phyloP scores from a whole-genome alignment of 768 basidiomycete genomes.

The Mycena capillaripes region DNA sequence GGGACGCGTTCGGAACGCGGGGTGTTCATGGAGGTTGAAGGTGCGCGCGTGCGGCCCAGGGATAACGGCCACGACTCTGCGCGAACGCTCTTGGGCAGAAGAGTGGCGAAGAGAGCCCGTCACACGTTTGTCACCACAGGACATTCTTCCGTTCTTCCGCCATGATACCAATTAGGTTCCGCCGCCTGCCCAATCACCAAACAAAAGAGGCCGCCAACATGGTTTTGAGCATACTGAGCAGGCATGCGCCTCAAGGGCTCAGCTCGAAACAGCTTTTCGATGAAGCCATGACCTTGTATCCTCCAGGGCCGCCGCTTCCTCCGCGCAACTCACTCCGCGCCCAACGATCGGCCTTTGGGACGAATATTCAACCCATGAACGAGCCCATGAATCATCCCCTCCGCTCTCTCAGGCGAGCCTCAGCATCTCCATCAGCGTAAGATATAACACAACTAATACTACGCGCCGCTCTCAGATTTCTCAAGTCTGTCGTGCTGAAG shows the following conservation, averaged over 20 bases:
- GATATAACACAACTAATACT: too few species aligned
- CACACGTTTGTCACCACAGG: too few species aligned
- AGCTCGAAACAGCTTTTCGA: slow-evolving; percentile 10
- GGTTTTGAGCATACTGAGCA: not conserved
- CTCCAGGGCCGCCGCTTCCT: not conserved
- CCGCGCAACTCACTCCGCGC: not conserved
- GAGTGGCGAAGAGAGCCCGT: too few species aligned
- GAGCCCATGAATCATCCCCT: slow-evolving; percentile 14
- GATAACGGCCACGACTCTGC: too few species aligned
- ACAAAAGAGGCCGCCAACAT: not conserved
- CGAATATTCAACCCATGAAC: not conserved
- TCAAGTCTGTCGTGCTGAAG: slow-evolving; percentile 36
- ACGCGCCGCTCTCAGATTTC: slow-evolving; percentile 21
- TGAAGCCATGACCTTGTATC: not conserved
- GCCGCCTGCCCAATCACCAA: too few species aligned
- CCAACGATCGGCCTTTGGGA: not conserved
- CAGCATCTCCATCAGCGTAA: not conserved
- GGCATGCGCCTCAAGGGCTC: not conserved
- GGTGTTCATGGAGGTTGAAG: too few species aligned
- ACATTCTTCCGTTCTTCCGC: too few species aligned
- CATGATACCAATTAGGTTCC: too few species aligned
- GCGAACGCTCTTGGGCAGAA: too few species aligned
- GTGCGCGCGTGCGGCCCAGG: too few species aligned
- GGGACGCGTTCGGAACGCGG: too few species aligned
- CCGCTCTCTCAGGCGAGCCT: slow-evolving; percentile 8